Percentiles rank a stretch among this genome's conserved stretches.
Conservation (phyloP, 768 basidiomycete species). For the Amanita fuliginea region DNA sequence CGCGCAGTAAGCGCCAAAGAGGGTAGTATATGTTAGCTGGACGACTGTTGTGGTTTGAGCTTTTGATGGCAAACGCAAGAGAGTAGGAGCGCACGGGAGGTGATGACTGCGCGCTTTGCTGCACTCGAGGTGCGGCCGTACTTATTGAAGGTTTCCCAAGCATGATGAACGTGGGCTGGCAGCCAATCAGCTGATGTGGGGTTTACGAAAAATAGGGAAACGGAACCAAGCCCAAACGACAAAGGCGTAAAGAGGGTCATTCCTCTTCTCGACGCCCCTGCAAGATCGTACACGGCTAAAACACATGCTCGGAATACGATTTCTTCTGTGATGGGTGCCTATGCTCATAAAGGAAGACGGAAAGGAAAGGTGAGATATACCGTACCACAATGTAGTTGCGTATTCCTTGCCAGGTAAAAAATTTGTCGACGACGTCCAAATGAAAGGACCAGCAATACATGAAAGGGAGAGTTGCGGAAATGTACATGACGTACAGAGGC, state of each 20-base stretch:
- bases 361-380: slow-evolving; percentile 1
- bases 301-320: slow-evolving; percentile 84
- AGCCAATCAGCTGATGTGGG: background rate
- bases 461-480: slow-evolving; percentile 39
- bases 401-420: slow-evolving; percentile 45
- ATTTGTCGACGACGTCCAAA: slow-evolving; percentile 24
- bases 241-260: slow-evolving; percentile 79
- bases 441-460: slow-evolving; percentile 39
- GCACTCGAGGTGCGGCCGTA: slow-evolving; percentile 62
- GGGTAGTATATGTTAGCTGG: slow-evolving; percentile 82
- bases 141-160: slow-evolving; percentile 72
- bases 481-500: slow-evolving; percentile 51
- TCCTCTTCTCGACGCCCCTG: slow-evolving; percentile 36
- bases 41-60: slow-evolving; percentile 40
- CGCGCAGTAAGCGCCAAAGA: slow-evolving; percentile 84
- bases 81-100: slow-evolving; percentile 32
- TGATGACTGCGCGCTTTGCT: slow-evolving; percentile 45
- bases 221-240: slow-evolving; percentile 78
- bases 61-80: background rate
- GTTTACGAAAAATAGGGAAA: background rate
- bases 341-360: background rate
- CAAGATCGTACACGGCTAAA: slow-evolving; percentile 60
- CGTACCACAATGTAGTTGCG: slow-evolving; percentile 55
- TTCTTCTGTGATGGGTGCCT: slow-evolving; percentile 93
- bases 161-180: slow-evolving; percentile 82